A percentile compares a stretch with the other conserved stretches of the same genome.
Conservation (phyloP, 2,329 filamentous ascomycete species). For the Gnomoniopsis sp. region DNA sequence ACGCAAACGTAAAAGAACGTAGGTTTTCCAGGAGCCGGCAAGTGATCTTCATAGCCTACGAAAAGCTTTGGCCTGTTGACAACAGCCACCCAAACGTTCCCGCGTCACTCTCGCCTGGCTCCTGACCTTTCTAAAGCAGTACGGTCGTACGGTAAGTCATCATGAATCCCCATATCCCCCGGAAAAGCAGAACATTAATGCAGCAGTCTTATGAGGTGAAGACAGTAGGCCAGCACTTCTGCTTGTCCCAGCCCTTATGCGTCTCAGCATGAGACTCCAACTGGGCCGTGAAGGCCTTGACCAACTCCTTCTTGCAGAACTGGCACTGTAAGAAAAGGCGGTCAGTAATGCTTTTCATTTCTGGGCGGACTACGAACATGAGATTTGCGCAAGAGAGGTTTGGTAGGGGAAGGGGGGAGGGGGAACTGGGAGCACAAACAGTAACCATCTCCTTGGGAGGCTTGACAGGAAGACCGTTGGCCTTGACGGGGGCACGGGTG, state of each 20-base stretch:
- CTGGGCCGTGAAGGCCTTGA: conserved; percentile 48
- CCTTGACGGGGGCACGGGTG: conserved; percentile 49
- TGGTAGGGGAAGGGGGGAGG: conserved; percentile 12
- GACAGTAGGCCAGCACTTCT: conserved; percentile 56
- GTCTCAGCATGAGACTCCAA: conserved; percentile 51
- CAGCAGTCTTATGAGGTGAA: conserved; percentile 24
- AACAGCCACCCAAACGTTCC: too few relatives aligned
- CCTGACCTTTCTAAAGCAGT: too few relatives aligned
- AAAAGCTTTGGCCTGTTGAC: too few relatives aligned
- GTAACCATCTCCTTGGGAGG: conserved; percentile 48
- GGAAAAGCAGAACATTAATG: not conserved
- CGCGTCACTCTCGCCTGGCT: too few relatives aligned
- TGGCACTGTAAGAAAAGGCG: conserved; percentile 38
- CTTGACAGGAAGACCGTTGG: conserved; percentile 54
- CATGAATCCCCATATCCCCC: not conserved
- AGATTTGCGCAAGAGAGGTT: not conserved
- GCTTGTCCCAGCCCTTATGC: conserved; percentile 51
- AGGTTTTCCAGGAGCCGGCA: too few relatives aligned
- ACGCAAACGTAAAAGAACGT: too few relatives aligned
- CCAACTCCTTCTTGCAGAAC: conserved; percentile 48
- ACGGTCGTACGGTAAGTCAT: not conserved
- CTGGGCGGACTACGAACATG: not conserved
- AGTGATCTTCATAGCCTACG: too few relatives aligned
- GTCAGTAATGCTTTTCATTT: conserved; percentile 9
- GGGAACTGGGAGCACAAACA: conserved; percentile 28